phyloP scores from a whole-genome alignment of 805 yeast genomes.

The Saturnispora serradocipensis region DNA sequence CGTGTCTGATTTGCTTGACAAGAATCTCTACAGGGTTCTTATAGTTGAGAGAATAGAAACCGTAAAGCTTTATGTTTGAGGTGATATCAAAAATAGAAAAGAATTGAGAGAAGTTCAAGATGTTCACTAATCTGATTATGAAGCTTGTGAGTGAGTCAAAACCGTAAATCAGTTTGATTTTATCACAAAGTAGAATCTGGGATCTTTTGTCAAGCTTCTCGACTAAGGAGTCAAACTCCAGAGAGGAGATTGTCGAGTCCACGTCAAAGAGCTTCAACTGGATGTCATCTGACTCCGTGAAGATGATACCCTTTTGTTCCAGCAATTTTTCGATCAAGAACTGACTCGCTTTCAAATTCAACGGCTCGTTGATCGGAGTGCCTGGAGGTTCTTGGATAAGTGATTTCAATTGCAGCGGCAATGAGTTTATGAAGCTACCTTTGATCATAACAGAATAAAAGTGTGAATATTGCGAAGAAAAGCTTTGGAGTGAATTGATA shows the following conservation, averaged over 20 bases:
- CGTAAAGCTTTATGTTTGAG: slow-evolving; percentile 25
- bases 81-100: slow-evolving; percentile 26
- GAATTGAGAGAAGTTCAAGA: slow-evolving; percentile 20
- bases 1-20: slow-evolving; percentile 25
- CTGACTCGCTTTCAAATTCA: slow-evolving; percentile 7
- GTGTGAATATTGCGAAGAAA: not conserved
- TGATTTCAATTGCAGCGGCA: slow-evolving; percentile 14
- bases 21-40: slow-evolving; percentile 24
- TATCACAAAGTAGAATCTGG: slow-evolving; percentile 20
- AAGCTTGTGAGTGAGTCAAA: slow-evolving; percentile 18
- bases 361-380: not conserved
- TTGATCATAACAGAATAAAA: slow-evolving; percentile 13
- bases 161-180: slow-evolving; percentile 23
- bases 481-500: no score
- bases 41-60: slow-evolving; percentile 22
- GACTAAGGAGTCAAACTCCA: slow-evolving; percentile 18
- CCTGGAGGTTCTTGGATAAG: slow-evolving; percentile 7
- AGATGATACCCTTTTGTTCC: slow-evolving; percentile 21
- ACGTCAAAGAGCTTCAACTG: slow-evolving; percentile 24
- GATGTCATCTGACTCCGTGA: slow-evolving; percentile 20
- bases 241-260: slow-evolving; percentile 19
- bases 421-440: slow-evolving; percentile 15
- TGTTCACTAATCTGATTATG: slow-evolving; percentile 17
- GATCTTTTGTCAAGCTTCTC: slow-evolving; percentile 12
- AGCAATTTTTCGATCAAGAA: slow-evolving; percentile 12